Percentiles rank a stretch among this genome's conserved stretches.
Conservation (phyloP, 257 asterid species). For the Vinca minor region DNA sequence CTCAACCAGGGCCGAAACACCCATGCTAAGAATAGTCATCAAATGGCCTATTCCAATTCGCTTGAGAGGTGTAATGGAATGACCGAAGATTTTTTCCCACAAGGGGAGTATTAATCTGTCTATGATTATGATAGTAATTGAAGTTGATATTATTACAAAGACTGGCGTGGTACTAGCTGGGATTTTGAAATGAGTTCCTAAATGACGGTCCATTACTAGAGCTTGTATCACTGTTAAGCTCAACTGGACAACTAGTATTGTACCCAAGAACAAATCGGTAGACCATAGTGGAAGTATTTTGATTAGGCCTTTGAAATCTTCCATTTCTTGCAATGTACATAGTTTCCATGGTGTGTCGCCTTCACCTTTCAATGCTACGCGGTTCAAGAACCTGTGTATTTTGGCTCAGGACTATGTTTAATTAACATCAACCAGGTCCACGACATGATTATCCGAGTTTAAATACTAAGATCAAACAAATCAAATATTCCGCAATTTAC, state of each 20-base stretch:
- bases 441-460: too few relatives aligned
- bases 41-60: conserved; percentile 55
- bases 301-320: conserved; percentile 49
- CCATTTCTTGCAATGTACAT: conserved; percentile 51
- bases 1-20: conserved; percentile 38
- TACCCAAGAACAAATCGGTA: conserved; percentile 49
- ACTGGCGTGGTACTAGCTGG: conserved; percentile 61
- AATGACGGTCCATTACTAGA: conserved; percentile 52
- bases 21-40: conserved; percentile 37
- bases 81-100: conserved; percentile 28
- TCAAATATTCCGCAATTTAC: too few relatives aligned
- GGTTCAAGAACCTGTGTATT: conserved; percentile 57
- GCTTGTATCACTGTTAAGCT: conserved; percentile 58
- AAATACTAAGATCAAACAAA: too few relatives aligned
- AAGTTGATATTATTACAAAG: conserved; percentile 45
- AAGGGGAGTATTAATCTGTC: conserved; percentile 43
- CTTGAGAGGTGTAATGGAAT: conserved; percentile 46
- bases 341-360: conserved; percentile 39
- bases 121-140: conserved; percentile 32
- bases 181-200: conserved; percentile 35
- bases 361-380: conserved; percentile 46
- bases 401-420: too few relatives aligned
- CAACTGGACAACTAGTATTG: conserved; percentile 49
- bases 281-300: conserved; percentile 63
- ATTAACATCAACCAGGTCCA: too few relatives aligned